Conservation (phyloP, 106 monocot species). For the Dioscorea dumetorum region DNA sequence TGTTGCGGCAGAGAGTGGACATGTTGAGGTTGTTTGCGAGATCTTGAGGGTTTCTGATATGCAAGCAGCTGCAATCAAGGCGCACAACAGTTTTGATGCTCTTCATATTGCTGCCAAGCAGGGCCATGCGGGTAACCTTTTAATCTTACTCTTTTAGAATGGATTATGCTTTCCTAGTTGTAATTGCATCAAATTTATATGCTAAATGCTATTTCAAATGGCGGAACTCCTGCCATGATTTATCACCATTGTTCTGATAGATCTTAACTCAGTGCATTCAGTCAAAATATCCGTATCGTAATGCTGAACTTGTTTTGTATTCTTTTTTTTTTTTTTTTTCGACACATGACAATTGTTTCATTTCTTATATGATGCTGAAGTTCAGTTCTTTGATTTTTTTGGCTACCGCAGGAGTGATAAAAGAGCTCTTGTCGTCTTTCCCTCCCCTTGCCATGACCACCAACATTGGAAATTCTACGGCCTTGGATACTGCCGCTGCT, state of each 20-base stretch:
- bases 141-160: background rate
- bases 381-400: background rate
- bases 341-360: no score
- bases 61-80: conserved; percentile 61
- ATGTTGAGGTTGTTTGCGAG: conserved; percentile 46
- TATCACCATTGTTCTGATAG: no score
- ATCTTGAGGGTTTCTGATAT: conserved; percentile 48
- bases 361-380: background rate
- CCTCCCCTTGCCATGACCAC: conserved; percentile 74
- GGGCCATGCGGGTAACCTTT: conserved; percentile 50
- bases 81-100: conserved; percentile 52
- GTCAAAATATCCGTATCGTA: no score
- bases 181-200: no score
- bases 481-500: conserved; percentile 76
- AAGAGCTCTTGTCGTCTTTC: conserved; percentile 41
- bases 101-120: conserved; percentile 69
- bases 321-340: no score
- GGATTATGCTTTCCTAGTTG: no score
- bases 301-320: no score
- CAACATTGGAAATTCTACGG: conserved; percentile 64
- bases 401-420: conserved; percentile 50
- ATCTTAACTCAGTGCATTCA: no score
- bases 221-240: no score
- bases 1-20: conserved; percentile 66
- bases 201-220: no score